Evolutionary conservation across 2,329 filamentous ascomycete species (phyloP).

Genomic region (Neopestalotiopsis sp.): DNA sequence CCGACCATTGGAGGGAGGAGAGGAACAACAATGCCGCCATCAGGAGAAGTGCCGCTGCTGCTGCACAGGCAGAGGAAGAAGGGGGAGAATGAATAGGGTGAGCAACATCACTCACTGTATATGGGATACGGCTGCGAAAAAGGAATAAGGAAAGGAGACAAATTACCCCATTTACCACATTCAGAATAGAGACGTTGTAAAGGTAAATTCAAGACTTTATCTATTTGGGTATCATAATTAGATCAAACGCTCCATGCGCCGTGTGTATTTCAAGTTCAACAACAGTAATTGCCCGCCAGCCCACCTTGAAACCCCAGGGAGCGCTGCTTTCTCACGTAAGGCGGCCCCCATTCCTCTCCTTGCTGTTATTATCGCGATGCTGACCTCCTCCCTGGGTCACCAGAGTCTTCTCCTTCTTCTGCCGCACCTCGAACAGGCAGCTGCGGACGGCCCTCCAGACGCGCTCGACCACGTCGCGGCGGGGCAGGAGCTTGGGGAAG

Average conservation of each 20-base stretch:
- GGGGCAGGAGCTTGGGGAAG: constrained; percentile 81
- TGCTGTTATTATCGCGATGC: constrained; percentile 16
- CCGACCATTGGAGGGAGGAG: constrained; percentile 48
- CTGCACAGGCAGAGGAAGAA: not conserved
- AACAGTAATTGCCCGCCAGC: not conserved
- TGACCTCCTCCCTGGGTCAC: too few relatives aligned
- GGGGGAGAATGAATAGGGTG: not conserved
- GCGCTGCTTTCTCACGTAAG: not conserved
- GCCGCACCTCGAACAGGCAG: constrained; percentile 73
- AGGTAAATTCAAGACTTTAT: not conserved
- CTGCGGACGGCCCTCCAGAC: constrained; percentile 88
- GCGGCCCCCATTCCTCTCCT: not conserved
- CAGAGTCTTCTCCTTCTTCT: not conserved
- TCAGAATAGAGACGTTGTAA: not conserved
- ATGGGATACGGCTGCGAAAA: not conserved
- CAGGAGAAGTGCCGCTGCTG: not conserved
- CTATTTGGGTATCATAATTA: not conserved
- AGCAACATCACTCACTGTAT: not conserved
- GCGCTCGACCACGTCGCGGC: constrained; percentile 76
- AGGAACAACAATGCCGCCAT: constrained; percentile 20
- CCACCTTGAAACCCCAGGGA: not conserved
- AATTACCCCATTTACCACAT: not conserved
- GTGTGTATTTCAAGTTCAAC: too few relatives aligned
- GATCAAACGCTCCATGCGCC: not conserved
- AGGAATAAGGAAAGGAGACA: not conserved